Conservation (phyloP, 1,139 yeast species). For the Magnusiomyces sp. region DNA sequence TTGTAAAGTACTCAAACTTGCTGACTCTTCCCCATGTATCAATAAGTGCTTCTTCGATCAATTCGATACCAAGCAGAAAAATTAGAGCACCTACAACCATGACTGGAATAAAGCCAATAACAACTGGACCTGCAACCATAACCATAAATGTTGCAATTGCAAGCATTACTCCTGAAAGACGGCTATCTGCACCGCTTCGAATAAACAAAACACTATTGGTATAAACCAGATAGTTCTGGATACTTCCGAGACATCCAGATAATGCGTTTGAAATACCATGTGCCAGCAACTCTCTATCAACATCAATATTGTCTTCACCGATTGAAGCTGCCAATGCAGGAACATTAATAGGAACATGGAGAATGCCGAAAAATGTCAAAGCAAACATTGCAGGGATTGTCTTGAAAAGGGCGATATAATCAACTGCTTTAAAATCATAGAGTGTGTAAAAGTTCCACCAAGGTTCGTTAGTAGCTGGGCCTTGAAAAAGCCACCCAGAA, state of each 20-base stretch:
- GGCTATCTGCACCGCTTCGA: slow-evolving; percentile 86
- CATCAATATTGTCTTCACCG: slow-evolving; percentile 72
- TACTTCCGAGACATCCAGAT: slow-evolving; percentile 78
- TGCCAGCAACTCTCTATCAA: slow-evolving; percentile 86
- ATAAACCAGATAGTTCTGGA: slow-evolving; percentile 89
- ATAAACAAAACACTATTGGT: slow-evolving; percentile 88
- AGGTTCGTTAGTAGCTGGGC: slow-evolving; percentile 57
- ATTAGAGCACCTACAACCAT: slow-evolving; percentile 92
- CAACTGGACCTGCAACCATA: slow-evolving; percentile 82
- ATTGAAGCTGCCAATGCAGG: slow-evolving; percentile 93
- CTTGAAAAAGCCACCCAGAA: slow-evolving; percentile 72
- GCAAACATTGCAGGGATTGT: slow-evolving; percentile 94
- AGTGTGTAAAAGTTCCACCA: slow-evolving; percentile 82
- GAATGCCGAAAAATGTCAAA: slow-evolving; percentile 84
- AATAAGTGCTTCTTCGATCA: slow-evolving; percentile 72
- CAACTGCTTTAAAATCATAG: slow-evolving; percentile 61
- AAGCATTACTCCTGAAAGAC: slow-evolving; percentile 78
- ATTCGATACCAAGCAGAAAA: slow-evolving; percentile 81
- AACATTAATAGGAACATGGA: slow-evolving; percentile 94
- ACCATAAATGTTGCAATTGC: slow-evolving; percentile 74
- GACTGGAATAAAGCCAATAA: slow-evolving; percentile 90
- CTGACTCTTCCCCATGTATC: slow-evolving; percentile 78
- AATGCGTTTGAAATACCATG: slow-evolving; percentile 90
- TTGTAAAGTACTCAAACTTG: slow-evolving; percentile 73
- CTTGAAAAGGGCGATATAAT: slow-evolving; percentile 59